Base-by-base conservation (phyloP, 805 yeast genomes). In the Candida dajiaensis region DNA sequence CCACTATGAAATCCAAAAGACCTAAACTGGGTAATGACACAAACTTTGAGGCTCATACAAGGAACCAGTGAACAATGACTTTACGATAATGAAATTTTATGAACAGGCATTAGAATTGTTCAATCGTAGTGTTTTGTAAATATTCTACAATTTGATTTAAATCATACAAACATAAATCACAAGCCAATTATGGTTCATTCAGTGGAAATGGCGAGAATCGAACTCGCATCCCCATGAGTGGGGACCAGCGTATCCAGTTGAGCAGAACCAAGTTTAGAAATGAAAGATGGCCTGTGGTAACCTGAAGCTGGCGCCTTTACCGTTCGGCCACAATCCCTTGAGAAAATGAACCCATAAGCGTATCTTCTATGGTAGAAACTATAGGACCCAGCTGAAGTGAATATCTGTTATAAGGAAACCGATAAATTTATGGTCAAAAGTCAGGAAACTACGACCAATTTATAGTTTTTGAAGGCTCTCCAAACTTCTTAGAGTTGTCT, bases 281-380 rank as follows among this genome's bases (percentile, higher is more conserved):
- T 35, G 38, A 35, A 35, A n/a, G n/a, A n/a, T n/a, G n/a, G n/a
- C n/a, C n/a, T 15, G 38, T 18, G 3, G 12, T 19, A 36, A 20
- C 39, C 39, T 36, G 39, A 36, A 36, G 25, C 39, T 36, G 25
- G 39, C 39, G 39, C 39, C 39, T 36, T 36, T 36, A 36, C 39
- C 39, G 23, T 20, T 36, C 39, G 39, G 39, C 39, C 39, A 36
- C 39, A 36, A 19, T 36, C 25, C 39, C 39, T 36, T 8, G 3
- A 2, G 19, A 36, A 33, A 16, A 28, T 28, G 36, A 33, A 4
- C 20, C 20, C 36, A 33, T 4, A 13, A n/a, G n/a, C n/a, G n/a
- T n/a, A n/a, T n/a, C n/a, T n/a, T n/a, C n/a, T n/a, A n/a, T n/a
- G n/a, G n/a, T n/a, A n/a, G n/a, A n/a, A n/a, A n/a, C n/a, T n/a